Evolutionary conservation across 768 basidiomycete genomes (phyloP).

Genomic region (Mycena chlorophos): DNA sequence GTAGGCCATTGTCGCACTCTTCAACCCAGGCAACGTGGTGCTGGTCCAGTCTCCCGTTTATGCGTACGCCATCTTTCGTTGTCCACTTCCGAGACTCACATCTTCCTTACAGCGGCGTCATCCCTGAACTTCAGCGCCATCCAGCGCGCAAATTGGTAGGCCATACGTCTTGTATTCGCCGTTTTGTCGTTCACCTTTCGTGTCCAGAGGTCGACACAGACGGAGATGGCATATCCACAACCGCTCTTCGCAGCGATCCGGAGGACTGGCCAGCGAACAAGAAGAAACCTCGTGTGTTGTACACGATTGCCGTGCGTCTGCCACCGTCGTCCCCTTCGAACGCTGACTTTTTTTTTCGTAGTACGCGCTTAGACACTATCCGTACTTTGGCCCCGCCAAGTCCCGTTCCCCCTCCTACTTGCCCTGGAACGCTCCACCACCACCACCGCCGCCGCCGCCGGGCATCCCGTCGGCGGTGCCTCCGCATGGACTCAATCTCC

Average conservation of each 20-base stretch:
- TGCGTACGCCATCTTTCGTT: constrained; percentile 49
- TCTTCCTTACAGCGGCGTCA: constrained; percentile 51
- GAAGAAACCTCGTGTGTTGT: constrained; percentile 74
- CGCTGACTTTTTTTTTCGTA: constrained; percentile 26
- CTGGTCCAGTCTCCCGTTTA: constrained; percentile 84
- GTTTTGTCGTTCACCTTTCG: neutral
- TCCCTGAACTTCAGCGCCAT: constrained; percentile 60
- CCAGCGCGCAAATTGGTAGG: constrained; percentile 59
- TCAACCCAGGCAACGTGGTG: constrained; percentile 78
- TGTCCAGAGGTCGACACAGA: constrained; percentile 76
- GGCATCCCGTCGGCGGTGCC: constrained; percentile 61
- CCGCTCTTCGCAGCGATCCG: constrained; percentile 61
- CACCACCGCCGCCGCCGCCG: too few relatives aligned
- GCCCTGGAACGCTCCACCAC: constrained; percentile 70
- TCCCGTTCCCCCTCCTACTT: constrained; percentile 79
- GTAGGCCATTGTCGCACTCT: constrained; percentile 68
- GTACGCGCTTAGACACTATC: constrained; percentile 71
- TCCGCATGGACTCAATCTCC: constrained; percentile 88
- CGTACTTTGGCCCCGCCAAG: constrained; percentile 64
- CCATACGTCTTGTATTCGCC: constrained; percentile 18
- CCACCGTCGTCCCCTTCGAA: constrained; percentile 5
- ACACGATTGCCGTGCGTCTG: constrained; percentile 69
- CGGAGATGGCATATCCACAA: constrained; percentile 63
- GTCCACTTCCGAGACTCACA: constrained; percentile 17
- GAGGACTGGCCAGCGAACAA: constrained; percentile 74